phyloP scores from a whole-genome alignment of 805 yeast species.

The Myxozyma nipponensis region DNA sequence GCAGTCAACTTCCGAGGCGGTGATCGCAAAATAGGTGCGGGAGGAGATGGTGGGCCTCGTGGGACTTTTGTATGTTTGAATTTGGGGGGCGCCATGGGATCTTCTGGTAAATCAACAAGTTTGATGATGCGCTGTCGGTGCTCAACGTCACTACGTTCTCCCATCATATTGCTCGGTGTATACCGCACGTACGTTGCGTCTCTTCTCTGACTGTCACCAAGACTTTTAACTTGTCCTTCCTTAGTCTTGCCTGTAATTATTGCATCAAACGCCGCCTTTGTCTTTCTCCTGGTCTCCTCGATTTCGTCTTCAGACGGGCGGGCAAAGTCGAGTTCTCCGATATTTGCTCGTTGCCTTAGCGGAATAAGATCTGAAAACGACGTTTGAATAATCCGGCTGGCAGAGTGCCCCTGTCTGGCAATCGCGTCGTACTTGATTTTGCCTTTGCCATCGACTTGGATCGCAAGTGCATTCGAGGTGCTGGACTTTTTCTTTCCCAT shows the following conservation, averaged over 20 bases:
- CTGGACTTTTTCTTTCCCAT: constrained; percentile 32
- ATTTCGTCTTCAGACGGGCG: constrained; percentile 48
- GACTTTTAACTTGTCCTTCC: constrained; percentile 40
- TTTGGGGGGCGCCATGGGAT: constrained; percentile 83
- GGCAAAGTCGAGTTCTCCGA: constrained; percentile 42
- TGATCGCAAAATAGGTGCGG: constrained; percentile 56
- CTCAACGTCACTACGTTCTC: constrained; percentile 32
- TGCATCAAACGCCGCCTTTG: constrained; percentile 53
- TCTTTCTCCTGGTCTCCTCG: constrained; percentile 48
- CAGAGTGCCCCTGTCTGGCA: constrained; percentile 36
- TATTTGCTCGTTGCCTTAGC: constrained; percentile 46
- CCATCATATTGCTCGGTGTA: constrained; percentile 42
- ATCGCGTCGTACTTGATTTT: constrained; percentile 35
- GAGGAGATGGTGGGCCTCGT: constrained; percentile 60
- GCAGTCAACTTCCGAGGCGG: constrained; percentile 53
- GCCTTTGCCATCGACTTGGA: constrained; percentile 35
- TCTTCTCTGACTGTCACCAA: constrained; percentile 28
- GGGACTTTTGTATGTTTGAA: constrained; percentile 71
- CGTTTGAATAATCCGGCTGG: constrained; percentile 41
- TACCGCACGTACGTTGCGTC: constrained; percentile 47
- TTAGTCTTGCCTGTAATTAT: constrained; percentile 42
- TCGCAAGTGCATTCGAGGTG: constrained; percentile 32
- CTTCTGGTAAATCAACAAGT: constrained; percentile 63
- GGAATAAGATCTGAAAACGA: constrained; percentile 60
- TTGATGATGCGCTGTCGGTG: constrained; percentile 50